Percentiles rank a stretch among this genome's conserved stretches.
Evolutionary conservation across 2,329 filamentous ascomycete genomes (phyloP).

Genomic region (Sarocladium strictum): DNA sequence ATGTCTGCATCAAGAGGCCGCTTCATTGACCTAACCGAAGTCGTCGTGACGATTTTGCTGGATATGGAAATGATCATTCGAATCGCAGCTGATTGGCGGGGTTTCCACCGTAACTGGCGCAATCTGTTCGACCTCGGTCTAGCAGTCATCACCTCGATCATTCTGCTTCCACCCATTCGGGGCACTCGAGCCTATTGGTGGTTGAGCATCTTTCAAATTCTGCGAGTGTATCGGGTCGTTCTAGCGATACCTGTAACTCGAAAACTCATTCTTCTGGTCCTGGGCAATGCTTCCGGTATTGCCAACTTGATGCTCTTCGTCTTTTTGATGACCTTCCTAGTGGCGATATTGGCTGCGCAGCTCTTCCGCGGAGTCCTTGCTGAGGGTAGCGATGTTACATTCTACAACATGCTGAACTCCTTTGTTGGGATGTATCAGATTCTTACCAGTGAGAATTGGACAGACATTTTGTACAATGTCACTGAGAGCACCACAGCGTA

Average conservation of each 20-base stretch:
- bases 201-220: slow-evolving; percentile 87
- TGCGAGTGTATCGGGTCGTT: slow-evolving; percentile 88
- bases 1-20: slow-evolving; percentile 58
- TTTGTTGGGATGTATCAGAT: slow-evolving; percentile 98
- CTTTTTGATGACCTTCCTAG: slow-evolving; percentile 89
- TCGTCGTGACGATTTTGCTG: slow-evolving; percentile 70
- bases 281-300: slow-evolving; percentile 88
- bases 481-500: slow-evolving; percentile 60
- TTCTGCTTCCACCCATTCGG: slow-evolving; percentile 77
- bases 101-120: slow-evolving; percentile 65
- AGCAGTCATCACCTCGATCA: slow-evolving; percentile 75
- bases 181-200: slow-evolving; percentile 74
- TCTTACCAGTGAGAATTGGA: slow-evolving; percentile 96
- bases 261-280: slow-evolving; percentile 78
- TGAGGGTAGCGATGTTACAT: slow-evolving; percentile 63
- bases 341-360: slow-evolving; percentile 88
- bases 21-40: slow-evolving; percentile 69
- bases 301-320: slow-evolving; percentile 94
- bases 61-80: slow-evolving; percentile 78
- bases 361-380: slow-evolving; percentile 86
- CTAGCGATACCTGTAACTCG: slow-evolving; percentile 82
- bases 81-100: slow-evolving; percentile 71
- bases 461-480: slow-evolving; percentile 74
- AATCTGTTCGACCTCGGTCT: slow-evolving; percentile 79
- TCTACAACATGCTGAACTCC: slow-evolving; percentile 88